phyloP scores from a whole-genome alignment of 805 yeast species.

The Saturnispora halmiae region DNA sequence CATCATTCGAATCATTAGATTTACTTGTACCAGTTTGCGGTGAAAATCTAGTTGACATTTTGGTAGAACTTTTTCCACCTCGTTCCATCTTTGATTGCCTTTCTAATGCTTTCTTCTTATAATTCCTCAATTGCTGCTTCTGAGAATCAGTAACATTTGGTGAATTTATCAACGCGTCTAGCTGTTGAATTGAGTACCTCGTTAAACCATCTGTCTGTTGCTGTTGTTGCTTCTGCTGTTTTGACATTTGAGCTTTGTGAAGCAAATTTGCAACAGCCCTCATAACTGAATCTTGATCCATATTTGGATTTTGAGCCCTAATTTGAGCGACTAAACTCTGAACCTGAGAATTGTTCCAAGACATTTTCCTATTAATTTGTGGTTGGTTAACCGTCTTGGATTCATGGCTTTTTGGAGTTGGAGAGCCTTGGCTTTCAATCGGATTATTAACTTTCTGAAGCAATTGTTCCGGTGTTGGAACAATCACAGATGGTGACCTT shows the following conservation, averaged over 20 bases:
- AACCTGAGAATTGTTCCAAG: slow-evolving; percentile 52
- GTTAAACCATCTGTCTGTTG: slow-evolving; percentile 16
- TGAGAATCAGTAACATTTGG: slow-evolving; percentile 38
- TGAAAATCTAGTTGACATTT: slow-evolving; percentile 24
- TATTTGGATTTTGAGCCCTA: slow-evolving; percentile 54
- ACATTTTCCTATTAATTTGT: slow-evolving; percentile 18
- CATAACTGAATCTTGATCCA: slow-evolving; percentile 56
- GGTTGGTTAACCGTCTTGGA: slow-evolving; percentile 7
- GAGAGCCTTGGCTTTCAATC: slow-evolving; percentile 6
- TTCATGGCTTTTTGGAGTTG: slow-evolving; percentile 10
- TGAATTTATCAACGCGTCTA: slow-evolving; percentile 23
- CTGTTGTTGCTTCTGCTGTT: slow-evolving; percentile 22
- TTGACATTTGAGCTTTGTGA: slow-evolving; percentile 39
- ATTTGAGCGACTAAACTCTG: slow-evolving; percentile 56
- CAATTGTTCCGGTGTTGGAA: slow-evolving; percentile 23
- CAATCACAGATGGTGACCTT: slow-evolving; percentile 9
- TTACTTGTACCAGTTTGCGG: slow-evolving; percentile 21
- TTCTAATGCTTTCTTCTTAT: slow-evolving; percentile 21
- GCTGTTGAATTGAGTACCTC: slow-evolving; percentile 19
- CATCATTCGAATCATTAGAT: slow-evolving; percentile 4
- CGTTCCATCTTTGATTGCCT: slow-evolving; percentile 22
- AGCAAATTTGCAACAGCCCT: slow-evolving; percentile 56
- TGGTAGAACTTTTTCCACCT: slow-evolving; percentile 5
- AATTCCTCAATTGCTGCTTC: slow-evolving; percentile 29
- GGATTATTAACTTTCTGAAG: slow-evolving; percentile 11